Conservation (phyloP, 495 filamentous ascomycete genomes). For the Collariella sp. region DNA sequence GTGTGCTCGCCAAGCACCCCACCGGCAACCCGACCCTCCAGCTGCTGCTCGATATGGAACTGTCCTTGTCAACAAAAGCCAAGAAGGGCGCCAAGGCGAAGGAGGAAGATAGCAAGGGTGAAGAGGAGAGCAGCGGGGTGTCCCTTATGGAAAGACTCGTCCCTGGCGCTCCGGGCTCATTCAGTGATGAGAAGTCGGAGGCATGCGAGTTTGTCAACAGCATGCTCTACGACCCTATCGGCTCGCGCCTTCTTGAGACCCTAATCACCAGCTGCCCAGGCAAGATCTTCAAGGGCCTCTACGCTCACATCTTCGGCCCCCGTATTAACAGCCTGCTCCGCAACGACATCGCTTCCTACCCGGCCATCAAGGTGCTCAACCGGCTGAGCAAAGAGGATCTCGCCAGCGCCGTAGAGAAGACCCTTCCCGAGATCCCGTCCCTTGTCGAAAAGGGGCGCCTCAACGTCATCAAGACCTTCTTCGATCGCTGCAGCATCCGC, state of each 20-base stretch:
- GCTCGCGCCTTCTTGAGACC: constrained; percentile 80
- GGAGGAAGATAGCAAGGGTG: constrained; percentile 18
- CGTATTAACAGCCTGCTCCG: constrained; percentile 68
- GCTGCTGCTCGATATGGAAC: constrained; percentile 74
- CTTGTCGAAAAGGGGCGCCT: constrained; percentile 67
- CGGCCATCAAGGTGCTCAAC: constrained; percentile 69
- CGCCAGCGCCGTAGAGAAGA: constrained; percentile 53
- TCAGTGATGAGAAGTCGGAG: constrained; percentile 33
- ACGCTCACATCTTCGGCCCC: constrained; percentile 63
- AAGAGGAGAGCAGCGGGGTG: not conserved
- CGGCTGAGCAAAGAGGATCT: constrained; percentile 78
- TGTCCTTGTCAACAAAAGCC: constrained; percentile 54
- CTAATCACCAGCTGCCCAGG: constrained; percentile 72
- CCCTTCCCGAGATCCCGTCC: constrained; percentile 57
- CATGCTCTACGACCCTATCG: constrained; percentile 79
- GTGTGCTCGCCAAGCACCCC: constrained; percentile 74
- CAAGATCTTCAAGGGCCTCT: constrained; percentile 78
- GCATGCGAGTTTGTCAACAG: constrained; percentile 65
- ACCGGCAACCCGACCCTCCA: constrained; percentile 86
- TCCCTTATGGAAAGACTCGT: constrained; percentile 36
- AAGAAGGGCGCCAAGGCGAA: constrained; percentile 39
- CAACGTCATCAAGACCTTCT: constrained; percentile 66
- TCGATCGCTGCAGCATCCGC: constrained; percentile 73
- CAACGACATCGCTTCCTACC: constrained; percentile 83
- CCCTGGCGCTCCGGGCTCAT: constrained; percentile 36